phyloP scores from a whole-genome alignment of 208 protist genomes.

The Leishmania lainsoni region DNA sequence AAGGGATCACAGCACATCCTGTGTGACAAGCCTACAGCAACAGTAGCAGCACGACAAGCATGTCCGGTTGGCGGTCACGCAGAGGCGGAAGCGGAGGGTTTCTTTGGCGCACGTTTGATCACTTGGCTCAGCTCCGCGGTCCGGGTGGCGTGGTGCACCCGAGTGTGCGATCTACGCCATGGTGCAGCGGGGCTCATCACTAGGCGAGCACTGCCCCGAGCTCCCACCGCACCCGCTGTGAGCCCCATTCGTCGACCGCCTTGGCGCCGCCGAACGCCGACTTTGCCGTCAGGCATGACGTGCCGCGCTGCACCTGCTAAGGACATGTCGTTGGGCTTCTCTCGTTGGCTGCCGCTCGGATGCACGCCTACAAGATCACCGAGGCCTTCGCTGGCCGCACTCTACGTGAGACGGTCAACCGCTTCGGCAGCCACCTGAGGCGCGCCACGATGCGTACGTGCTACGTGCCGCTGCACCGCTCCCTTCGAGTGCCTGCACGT shows the following conservation, averaged over 20 bases:
- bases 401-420: constrained; percentile 28
- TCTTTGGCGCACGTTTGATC: too few species aligned
- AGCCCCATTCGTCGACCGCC: neutral
- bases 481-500: constrained; percentile 54
- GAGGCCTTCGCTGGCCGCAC: constrained; percentile 50
- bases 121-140: too few species aligned
- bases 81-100: too few species aligned
- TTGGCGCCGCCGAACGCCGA: constrained; percentile 10
- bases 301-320: constrained; percentile 37
- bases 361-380: constrained; percentile 37
- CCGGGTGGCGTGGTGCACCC: too few species aligned
- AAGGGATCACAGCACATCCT: neutral
- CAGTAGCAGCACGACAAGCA: neutral
- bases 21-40: neutral
- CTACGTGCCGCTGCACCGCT: constrained; percentile 42
- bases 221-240: neutral
- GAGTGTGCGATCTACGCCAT: too few species aligned
- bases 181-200: too few species aligned
- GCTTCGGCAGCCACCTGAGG: constrained; percentile 42
- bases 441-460: constrained; percentile 31
- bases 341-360: constrained; percentile 15
- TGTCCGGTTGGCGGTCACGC: too few species aligned
- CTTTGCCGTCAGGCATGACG: constrained; percentile 16
- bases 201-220: neutral
- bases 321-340: constrained; percentile 52